These are phyloP conservation scores for Setaria italica DNA, from an alignment of 202 grass and related monocot genomes.

Conservation along the genomic window DNA sequence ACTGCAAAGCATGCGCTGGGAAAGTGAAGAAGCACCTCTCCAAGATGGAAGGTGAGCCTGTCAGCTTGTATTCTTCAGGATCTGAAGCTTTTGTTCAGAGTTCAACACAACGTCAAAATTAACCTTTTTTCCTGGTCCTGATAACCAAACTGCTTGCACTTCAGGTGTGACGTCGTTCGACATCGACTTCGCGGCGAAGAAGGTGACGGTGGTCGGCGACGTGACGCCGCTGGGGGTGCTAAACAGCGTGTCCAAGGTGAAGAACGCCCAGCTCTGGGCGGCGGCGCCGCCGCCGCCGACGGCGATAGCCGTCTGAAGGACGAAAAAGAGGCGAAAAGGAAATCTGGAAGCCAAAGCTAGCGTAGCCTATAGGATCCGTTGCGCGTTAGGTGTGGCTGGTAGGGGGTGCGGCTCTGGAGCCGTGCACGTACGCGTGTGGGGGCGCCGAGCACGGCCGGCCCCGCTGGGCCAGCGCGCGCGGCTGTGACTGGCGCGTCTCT, in stretches of 20 bases:
- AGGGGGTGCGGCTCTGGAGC: not conserved
- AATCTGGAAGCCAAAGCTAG: not conserved
- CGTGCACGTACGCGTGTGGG: conserved; percentile 29
- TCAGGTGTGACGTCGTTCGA: conserved; percentile 79
- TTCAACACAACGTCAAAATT: not conserved
- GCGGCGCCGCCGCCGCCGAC: conserved; percentile 46
- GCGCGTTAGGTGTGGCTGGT: conserved; percentile 8
- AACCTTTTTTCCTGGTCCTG: not conserved
- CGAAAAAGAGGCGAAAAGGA: not conserved
- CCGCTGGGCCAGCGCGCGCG: conserved; percentile 9
- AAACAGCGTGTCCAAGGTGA: conserved; percentile 87
- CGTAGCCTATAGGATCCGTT: conserved; percentile 30
- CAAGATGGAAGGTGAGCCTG: conserved; percentile 86
- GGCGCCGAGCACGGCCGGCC: conserved; percentile 4
- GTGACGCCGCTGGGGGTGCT: conserved; percentile 91
- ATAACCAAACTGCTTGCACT: not conserved
- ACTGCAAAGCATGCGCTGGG: conserved; percentile 89
- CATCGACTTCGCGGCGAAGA: conserved; percentile 85
- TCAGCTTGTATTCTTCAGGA: conserved; percentile 5
- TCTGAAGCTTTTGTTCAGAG: conserved; percentile 14
- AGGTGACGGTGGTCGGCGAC: conserved; percentile 88
- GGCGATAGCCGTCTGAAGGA: conserved; percentile 43
- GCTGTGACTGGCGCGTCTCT: not conserved
- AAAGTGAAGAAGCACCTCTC: conserved; percentile 95
- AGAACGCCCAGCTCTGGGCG: conserved; percentile 84